Evolutionary conservation across 1,139 yeast species (phyloP).

Genomic region (Saccharomyces hybrid): DNA sequence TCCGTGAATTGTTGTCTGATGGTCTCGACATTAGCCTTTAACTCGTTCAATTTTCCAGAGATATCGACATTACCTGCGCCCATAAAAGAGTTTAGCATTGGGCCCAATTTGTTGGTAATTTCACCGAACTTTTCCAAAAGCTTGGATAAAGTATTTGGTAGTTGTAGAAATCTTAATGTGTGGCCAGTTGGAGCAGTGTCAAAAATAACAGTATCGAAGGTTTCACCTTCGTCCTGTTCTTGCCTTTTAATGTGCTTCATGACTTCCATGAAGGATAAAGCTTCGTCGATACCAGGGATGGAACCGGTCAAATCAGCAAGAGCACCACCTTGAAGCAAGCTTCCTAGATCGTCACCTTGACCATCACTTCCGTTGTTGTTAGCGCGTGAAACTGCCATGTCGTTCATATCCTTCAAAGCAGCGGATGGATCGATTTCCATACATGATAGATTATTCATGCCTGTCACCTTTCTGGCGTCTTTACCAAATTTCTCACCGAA

Average conservation of each 20-base stretch:
- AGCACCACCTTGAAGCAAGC: constrained; percentile 32
- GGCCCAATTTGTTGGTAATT: constrained; percentile 81
- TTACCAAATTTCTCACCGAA: constrained; percentile 97
- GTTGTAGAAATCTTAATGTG: constrained; percentile 85
- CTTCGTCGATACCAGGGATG: constrained; percentile 97
- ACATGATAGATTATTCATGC: constrained; percentile 79
- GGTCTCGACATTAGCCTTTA: constrained; percentile 75
- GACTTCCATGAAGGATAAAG: constrained; percentile 94
- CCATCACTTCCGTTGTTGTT: constrained; percentile 22
- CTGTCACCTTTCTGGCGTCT: constrained; percentile 90
- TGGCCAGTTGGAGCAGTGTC: constrained; percentile 99
- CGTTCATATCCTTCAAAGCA: constrained; percentile 81
- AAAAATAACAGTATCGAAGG: constrained; percentile 82
- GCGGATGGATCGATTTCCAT: constrained; percentile 99
- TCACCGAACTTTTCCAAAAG: constrained; percentile 81
- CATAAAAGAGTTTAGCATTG: constrained; percentile 66
- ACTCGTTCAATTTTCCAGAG: constrained; percentile 72
- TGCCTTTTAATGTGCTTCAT: constrained; percentile 91
- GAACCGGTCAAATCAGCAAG: constrained; percentile 89
- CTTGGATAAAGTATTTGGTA: constrained; percentile 86
- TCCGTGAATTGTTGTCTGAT: constrained; percentile 92
- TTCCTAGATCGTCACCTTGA: constrained; percentile 23
- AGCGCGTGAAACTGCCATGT: constrained; percentile 34
- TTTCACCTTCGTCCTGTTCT: constrained; percentile 39
- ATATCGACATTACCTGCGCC: constrained; percentile 65